phyloP scores from a whole-genome alignment of 352 stramenopile genomes.

The Globisporangium cylindrosporum region DNA sequence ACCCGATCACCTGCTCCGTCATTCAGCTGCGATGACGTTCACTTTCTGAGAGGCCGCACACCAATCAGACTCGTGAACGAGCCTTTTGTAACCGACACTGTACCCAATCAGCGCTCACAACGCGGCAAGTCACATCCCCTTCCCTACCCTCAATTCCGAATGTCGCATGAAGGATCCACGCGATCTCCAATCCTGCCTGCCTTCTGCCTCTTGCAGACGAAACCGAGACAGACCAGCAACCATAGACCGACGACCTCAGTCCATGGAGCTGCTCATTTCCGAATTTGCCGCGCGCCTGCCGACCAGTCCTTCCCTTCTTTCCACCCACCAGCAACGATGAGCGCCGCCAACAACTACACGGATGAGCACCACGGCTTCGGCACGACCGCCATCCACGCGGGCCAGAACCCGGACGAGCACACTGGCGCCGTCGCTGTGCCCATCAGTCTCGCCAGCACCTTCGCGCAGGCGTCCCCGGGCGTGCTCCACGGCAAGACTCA shows the following conservation, averaged over 20 bases:
- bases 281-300: conserved; percentile 7
- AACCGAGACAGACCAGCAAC: background rate
- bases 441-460: conserved; percentile 92
- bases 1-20: background rate
- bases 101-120: conserved; percentile 4
- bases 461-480: conserved; percentile 72
- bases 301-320: conserved; percentile 6
- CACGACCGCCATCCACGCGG: conserved; percentile 82
- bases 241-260: too few species aligned
- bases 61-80: background rate
- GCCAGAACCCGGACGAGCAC: conserved; percentile 72
- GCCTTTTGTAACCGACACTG: background rate
- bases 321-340: conserved; percentile 27
- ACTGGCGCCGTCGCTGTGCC: conserved; percentile 84
- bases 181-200: background rate
- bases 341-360: conserved; percentile 48
- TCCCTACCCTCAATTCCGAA: background rate
- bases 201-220: background rate
- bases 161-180: background rate
- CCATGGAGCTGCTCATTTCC: conserved; percentile 12
- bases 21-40: conserved; percentile 3
- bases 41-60: background rate
- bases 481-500: conserved; percentile 76
- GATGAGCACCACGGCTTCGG: conserved; percentile 83
- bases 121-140: background rate